Base-by-base conservation (phyloP, 1,284 basidiomycete species). In the Pholiota adiposa region DNA sequence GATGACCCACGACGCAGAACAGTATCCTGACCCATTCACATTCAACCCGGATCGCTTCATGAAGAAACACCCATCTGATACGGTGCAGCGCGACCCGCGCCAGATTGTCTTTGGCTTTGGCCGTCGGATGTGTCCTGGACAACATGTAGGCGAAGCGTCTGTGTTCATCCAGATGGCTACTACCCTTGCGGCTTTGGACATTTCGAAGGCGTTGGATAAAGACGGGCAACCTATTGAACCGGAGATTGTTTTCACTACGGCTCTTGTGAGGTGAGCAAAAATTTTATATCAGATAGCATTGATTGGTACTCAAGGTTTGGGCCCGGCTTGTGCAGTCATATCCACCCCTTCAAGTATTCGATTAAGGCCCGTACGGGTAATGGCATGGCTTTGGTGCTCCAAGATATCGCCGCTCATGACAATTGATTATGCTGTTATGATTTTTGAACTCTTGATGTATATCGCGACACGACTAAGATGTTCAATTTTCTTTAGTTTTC, bases 21-120 rank as follows among this genome's bases (percentile, higher is more conserved):
- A 72, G 8, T 84, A 81, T 64, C 72, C 75, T 11, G 66, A 79
- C 19, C 82, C 82, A 23, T 70, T 71, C 46, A 62, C 61, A 3
- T 84, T 83, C 65, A 66, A 72, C n/a, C 83, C 82, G 4, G 74
- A 76, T 27, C 71, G 82, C 40, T 84, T 79, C 58, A 7, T 46
- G 43, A 46, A 27, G 43, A n/a, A n/a, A n/a, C 43, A 46, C 8
- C 43, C 43, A 6, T 23, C 23, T 4, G 43, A 46, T 4, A 44
- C 48, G 0, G 56, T 60, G 6, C 62, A 60, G 18, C 59, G 61
- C 25, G 55, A 57, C 34, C 65, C 67, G 4, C 50, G 54, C 16
- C 61, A 61, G 25, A 48, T 64, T 1, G 54, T 55, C 0, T 69
- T 64, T 59, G 68, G 68, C 7, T 69, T 67, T 41, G 68, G 66